phyloP scores from a whole-genome alignment of 768 basidiomycete species.

The Auricularia heimuer region DNA sequence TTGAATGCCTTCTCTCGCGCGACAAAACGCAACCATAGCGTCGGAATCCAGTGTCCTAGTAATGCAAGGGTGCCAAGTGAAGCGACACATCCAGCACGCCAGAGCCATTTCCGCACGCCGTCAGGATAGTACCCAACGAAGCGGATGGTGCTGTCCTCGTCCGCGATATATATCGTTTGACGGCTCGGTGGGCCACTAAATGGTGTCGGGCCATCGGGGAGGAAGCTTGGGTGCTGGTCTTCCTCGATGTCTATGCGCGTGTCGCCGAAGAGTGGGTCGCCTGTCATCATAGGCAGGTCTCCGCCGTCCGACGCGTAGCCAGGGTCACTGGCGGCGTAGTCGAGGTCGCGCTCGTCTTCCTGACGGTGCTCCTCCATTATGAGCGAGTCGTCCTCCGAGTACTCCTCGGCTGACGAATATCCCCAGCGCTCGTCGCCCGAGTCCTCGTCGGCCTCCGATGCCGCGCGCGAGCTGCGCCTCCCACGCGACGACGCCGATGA shows the following conservation, averaged over 20 bases:
- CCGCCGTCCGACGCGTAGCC: slow-evolving; percentile 9
- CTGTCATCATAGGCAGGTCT: slow-evolving; percentile 55
- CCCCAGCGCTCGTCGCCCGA: slow-evolving; percentile 74
- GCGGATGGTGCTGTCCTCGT: slow-evolving; percentile 83
- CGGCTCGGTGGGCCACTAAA: slow-evolving; percentile 75
- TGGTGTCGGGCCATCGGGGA: slow-evolving; percentile 43
- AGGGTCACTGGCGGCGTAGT: slow-evolving; percentile 31
- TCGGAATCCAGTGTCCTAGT: slow-evolving; percentile 89
- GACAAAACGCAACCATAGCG: slow-evolving; percentile 82
- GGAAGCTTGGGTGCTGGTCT: slow-evolving; percentile 30
- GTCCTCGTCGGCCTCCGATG: slow-evolving; percentile 43
- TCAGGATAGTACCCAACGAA: slow-evolving; percentile 78
- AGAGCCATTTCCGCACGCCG: slow-evolving; percentile 50
- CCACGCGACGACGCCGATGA: slow-evolving; percentile 34
- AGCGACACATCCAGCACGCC: slow-evolving; percentile 60
- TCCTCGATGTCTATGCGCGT: slow-evolving; percentile 73
- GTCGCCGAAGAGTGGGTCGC: slow-evolving; percentile 75
- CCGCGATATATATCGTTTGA: slow-evolving; percentile 75
- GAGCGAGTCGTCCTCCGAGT: slow-evolving; percentile 29
- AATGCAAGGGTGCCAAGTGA: slow-evolving; percentile 67
- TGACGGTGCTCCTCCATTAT: slow-evolving; percentile 29
- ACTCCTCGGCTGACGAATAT: slow-evolving; percentile 78
- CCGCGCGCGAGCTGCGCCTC: slow-evolving; percentile 50
- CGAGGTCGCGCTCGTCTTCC: slow-evolving; percentile 40
- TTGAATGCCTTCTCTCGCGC: slow-evolving; percentile 77